Evolutionary conservation across 768 basidiomycete species (phyloP).

Genomic region (Polyporus arcularius): DNA sequence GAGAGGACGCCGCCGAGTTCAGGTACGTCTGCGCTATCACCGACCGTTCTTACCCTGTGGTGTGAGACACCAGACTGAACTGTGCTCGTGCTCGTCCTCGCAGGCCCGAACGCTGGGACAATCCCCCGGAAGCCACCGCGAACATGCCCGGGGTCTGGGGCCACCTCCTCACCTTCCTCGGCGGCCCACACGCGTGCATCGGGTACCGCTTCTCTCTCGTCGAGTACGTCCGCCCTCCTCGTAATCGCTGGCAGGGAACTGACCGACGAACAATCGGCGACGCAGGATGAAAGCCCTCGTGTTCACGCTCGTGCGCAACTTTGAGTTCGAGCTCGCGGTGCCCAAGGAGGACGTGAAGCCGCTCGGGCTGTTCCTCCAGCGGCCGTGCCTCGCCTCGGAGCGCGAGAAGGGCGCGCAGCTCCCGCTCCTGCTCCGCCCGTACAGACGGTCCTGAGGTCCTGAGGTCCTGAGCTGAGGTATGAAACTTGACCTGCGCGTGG

Average conservation of each 20-base stretch:
- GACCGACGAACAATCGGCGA: no score
- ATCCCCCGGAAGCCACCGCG: slow-evolving; percentile 43
- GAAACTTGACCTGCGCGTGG: no score
- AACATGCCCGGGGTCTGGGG: slow-evolving; percentile 62
- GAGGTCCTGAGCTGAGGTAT: no score
- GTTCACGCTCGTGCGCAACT: slow-evolving; percentile 31
- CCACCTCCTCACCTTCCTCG: slow-evolving; percentile 61
- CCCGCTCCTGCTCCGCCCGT: slow-evolving; percentile 23
- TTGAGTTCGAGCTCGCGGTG: slow-evolving; percentile 33
- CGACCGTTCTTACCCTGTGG: background rate
- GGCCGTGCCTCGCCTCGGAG: slow-evolving; percentile 19
- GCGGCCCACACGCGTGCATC: slow-evolving; percentile 66
- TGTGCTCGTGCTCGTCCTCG: background rate
- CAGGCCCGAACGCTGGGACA: slow-evolving; percentile 68
- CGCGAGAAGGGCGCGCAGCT: slow-evolving; percentile 20
- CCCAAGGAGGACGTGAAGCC: slow-evolving; percentile 24
- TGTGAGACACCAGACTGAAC: background rate
- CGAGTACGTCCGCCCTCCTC: slow-evolving; percentile 43
- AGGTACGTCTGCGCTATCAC: slow-evolving; percentile 36
- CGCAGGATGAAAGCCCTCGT: slow-evolving; percentile 35
- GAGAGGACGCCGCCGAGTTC: slow-evolving; percentile 63
- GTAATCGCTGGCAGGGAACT: no score
- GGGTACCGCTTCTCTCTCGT: slow-evolving; percentile 65
- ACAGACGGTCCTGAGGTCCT: background rate
- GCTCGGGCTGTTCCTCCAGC: slow-evolving; percentile 19